These are phyloP conservation scores for Cucurbita argyrosperma DNA, from an alignment of 306 rosid genomes.

Conservation along the genomic window DNA sequence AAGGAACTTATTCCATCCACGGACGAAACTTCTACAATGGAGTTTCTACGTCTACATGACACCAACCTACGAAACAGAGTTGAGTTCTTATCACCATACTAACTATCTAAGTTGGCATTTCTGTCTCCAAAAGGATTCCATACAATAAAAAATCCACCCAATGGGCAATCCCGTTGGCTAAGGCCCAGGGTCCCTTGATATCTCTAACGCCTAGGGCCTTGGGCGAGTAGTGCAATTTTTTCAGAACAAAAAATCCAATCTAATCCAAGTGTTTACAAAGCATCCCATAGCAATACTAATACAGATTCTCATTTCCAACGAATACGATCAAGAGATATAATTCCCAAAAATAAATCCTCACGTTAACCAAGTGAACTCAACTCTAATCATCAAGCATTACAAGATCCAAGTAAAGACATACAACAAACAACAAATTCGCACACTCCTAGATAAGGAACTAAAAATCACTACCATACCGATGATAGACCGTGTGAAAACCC, in stretches of 20 bases:
- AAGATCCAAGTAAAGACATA: too few relatives aligned
- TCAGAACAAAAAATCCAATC: neutral
- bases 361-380: too few relatives aligned
- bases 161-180: neutral
- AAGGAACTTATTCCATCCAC: neutral
- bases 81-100: neutral
- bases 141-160: neutral
- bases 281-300: neutral
- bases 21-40: neutral
- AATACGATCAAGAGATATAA: neutral
- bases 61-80: neutral
- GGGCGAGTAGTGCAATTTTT: neutral
- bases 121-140: neutral
- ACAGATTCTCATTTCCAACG: neutral
- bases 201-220: neutral
- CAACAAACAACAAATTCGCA: neutral
- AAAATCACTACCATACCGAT: neutral
- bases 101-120: neutral
- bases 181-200: neutral
- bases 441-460: neutral
- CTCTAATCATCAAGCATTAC: too few relatives aligned
- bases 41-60: neutral
- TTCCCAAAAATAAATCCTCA: too few relatives aligned
- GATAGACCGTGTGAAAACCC: neutral
- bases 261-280: neutral